Percentiles rank a stretch among this genome's conserved stretches.
phyloP scores from a whole-genome alignment of 768 basidiomycete species.

The Lentinula lateritia region DNA sequence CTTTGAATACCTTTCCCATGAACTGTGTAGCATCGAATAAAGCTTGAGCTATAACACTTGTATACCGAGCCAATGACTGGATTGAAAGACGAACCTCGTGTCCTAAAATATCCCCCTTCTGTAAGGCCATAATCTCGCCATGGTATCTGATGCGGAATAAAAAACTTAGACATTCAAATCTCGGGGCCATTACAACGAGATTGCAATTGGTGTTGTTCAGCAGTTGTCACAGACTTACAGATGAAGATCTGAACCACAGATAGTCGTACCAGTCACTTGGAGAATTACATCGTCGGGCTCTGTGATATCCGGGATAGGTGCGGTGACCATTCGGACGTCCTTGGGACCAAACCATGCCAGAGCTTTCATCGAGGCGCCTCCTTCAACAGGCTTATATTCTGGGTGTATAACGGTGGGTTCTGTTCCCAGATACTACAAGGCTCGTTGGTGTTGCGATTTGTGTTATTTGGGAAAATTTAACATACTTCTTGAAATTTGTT shows the following conservation, averaged over 20 bases:
- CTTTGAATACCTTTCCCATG: constrained; percentile 63
- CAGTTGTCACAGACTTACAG: constrained; percentile 22
- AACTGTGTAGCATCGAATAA: constrained; percentile 26
- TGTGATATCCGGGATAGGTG: constrained; percentile 48
- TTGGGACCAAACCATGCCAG: constrained; percentile 60
- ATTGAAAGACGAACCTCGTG: constrained; percentile 44
- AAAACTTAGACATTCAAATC: not conserved
- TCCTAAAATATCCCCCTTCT: constrained; percentile 72
- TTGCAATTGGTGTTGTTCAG: no score
- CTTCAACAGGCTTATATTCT: constrained; percentile 40
- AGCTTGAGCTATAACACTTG: not conserved
- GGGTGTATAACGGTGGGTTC: constrained; percentile 34
- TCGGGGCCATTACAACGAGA: no score
- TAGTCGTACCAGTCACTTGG: constrained; percentile 70
- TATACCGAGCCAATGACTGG: no score
- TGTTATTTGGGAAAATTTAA: not conserved
- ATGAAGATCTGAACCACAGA: constrained; percentile 66
- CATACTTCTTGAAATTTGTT: constrained; percentile 21
- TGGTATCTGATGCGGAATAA: constrained; percentile 34
- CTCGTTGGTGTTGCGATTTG: not conserved
- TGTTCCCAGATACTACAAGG: constrained; percentile 29
- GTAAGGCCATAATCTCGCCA: constrained; percentile 61
- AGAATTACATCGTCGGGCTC: constrained; percentile 74
- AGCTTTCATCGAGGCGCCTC: constrained; percentile 60
- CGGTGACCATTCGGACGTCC: constrained; percentile 39